A percentile compares a stretch with the other conserved stretches of the same genome.
Evolutionary conservation across 352 stramenopile species (phyloP).

Genomic region (Pythium brachiatum): DNA sequence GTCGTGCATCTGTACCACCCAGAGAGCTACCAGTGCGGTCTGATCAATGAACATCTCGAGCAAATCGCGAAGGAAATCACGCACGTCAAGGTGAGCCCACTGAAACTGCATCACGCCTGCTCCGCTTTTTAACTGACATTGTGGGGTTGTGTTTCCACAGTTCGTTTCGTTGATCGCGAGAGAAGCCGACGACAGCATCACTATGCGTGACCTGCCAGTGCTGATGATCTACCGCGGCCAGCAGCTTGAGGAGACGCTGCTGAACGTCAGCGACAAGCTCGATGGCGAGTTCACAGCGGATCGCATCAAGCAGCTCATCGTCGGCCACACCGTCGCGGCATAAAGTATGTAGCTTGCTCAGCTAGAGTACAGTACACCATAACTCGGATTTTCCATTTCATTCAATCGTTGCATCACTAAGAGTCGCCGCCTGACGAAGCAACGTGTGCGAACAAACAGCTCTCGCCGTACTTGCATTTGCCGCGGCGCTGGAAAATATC

Average conservation of each 20-base stretch:
- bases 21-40: slow-evolving; percentile 67
- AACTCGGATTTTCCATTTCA: background rate
- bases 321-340: background rate
- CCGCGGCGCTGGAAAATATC: slow-evolving; percentile 42
- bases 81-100: slow-evolving; percentile 50
- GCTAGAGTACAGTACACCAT: background rate
- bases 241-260: slow-evolving; percentile 53
- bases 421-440: background rate
- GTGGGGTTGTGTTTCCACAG: slow-evolving; percentile 20
- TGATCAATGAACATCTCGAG: slow-evolving; percentile 70
- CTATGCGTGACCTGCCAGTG: slow-evolving; percentile 60
- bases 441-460: slow-evolving; percentile 70
- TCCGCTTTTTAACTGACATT: too few relatives aligned
- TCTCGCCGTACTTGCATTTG: slow-evolving; percentile 70
- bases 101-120: too few relatives aligned
- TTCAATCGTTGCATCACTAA: background rate
- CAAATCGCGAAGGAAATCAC: slow-evolving; percentile 49
- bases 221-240: slow-evolving; percentile 60
- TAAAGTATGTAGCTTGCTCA: background rate
- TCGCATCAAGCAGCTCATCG: slow-evolving; percentile 25
- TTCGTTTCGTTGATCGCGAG: slow-evolving; percentile 61
- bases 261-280: slow-evolving; percentile 54
- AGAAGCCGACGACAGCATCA: slow-evolving; percentile 68
- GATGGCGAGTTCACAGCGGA: slow-evolving; percentile 65
- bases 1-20: slow-evolving; percentile 68